A percentile compares a stretch with the other conserved stretches of the same genome.
These are phyloP conservation scores for Lavandula angustifolia DNA, from an alignment of 257 asterid species.

Conservation along the genomic window DNA sequence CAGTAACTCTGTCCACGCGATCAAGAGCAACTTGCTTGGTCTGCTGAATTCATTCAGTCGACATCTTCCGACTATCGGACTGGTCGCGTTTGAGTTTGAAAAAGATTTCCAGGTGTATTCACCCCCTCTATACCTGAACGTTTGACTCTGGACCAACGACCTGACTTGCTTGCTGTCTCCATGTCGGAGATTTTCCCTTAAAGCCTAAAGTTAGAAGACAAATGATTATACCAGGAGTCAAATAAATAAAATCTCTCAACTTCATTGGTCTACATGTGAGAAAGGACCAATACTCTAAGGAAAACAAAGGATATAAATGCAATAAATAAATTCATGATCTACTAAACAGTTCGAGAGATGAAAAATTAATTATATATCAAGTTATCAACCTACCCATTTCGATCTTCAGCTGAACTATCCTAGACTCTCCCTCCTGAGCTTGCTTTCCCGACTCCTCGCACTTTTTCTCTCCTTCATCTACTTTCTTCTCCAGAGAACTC, in stretches of 20 bases:
- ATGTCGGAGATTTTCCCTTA: constrained; percentile 72
- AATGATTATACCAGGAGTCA: constrained; percentile 32
- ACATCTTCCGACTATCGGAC: too few species aligned
- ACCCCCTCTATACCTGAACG: too few species aligned
- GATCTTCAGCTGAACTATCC: constrained; percentile 67
- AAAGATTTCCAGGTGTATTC: too few species aligned
- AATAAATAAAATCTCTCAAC: constrained; percentile 10
- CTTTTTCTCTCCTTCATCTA: constrained; percentile 72
- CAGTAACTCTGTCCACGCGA: too few species aligned
- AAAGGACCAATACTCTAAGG: constrained; percentile 11
- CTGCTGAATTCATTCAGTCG: too few species aligned
- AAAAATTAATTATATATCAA: background rate
- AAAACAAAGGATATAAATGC: background rate
- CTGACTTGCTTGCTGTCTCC: constrained; percentile 64
- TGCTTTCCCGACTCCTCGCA: constrained; percentile 62
- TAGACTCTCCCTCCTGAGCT: constrained; percentile 72
- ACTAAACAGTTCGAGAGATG: too few species aligned
- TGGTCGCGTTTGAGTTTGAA: too few species aligned
- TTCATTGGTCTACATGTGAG: constrained; percentile 25
- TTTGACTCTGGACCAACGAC: too few species aligned
- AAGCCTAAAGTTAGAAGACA: constrained; percentile 48
- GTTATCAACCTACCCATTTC: constrained; percentile 60
- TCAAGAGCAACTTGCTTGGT: too few species aligned
- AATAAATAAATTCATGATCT: background rate
- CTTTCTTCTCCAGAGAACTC: constrained; percentile 60